Conservation (phyloP, 306 rosid genomes). For the Delonix regia region DNA sequence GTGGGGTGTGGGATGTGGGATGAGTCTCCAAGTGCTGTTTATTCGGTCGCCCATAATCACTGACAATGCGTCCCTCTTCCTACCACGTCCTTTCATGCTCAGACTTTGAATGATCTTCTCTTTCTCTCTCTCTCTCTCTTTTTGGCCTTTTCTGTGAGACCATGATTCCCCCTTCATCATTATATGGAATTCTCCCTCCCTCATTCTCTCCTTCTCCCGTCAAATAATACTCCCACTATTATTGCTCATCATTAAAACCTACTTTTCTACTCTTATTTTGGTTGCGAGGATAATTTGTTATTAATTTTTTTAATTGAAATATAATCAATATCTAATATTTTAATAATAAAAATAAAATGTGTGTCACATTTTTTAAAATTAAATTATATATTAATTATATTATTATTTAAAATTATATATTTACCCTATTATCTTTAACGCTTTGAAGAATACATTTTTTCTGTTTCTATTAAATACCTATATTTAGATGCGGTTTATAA, state of each 20-base stretch:
- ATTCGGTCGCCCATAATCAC: conserved; percentile 51
- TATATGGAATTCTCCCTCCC: conserved; percentile 28
- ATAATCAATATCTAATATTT: no score
- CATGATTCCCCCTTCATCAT: conserved; percentile 44
- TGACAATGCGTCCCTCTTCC: conserved; percentile 36
- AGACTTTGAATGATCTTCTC: not conserved
- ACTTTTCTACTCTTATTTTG: no score
- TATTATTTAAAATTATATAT: no score
- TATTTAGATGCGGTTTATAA: no score
- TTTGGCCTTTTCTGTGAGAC: conserved; percentile 50
- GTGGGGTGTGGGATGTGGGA: not conserved
- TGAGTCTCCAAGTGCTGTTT: conserved; percentile 31
- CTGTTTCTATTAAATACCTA: no score
- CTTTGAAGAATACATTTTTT: no score
- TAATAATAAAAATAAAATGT: no score
- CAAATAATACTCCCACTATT: not conserved
- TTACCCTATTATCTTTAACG: no score
- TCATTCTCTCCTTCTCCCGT: not conserved
- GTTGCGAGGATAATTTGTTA: no score
- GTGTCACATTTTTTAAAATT: no score
- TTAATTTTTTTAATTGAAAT: no score
- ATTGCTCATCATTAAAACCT: not conserved
- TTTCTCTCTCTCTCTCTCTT: not conserved
- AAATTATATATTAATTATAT: no score
- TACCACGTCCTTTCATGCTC: not conserved